These are phyloP conservation scores for Carallia brachiata DNA, from an alignment of 345 rosid species.

Conservation along the genomic window DNA sequence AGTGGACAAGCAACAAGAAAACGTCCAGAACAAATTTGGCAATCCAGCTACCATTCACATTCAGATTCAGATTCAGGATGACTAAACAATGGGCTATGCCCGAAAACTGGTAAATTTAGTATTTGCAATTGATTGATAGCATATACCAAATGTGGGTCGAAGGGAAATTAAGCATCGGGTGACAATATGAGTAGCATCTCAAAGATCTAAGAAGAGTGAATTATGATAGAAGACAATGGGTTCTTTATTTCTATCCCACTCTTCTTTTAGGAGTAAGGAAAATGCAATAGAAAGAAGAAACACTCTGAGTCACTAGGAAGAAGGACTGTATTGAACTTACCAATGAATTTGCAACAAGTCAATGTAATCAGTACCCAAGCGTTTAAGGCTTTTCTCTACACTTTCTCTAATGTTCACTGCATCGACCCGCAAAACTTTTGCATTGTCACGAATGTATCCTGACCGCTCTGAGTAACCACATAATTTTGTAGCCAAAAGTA, in stretches of 20 bases:
- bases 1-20: neutral
- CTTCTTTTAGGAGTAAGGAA: neutral
- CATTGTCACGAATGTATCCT: conserved; percentile 56
- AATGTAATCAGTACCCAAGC: conserved; percentile 85
- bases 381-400: conserved; percentile 91
- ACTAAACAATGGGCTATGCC: neutral
- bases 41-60: neutral
- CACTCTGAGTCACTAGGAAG: neutral
- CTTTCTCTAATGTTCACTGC: conserved; percentile 88
- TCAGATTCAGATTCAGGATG: neutral
- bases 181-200: neutral
- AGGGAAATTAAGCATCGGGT: neutral
- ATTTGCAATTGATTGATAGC: neutral
- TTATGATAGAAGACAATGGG: neutral
- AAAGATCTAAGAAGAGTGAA: conserved; percentile 1
- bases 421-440: conserved; percentile 66
- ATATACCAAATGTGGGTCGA: neutral
- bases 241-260: neutral
- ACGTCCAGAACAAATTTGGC: neutral
- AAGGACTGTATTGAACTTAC: conserved; percentile 33
- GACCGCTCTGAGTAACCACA: conserved; percentile 72
- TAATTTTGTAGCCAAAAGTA: conserved; percentile 91
- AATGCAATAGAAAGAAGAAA: neutral
- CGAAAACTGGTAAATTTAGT: neutral
- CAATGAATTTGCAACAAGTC: conserved; percentile 95